Conservation (phyloP, 1,284 basidiomycete genomes). For the Cronartium quercuum region DNA sequence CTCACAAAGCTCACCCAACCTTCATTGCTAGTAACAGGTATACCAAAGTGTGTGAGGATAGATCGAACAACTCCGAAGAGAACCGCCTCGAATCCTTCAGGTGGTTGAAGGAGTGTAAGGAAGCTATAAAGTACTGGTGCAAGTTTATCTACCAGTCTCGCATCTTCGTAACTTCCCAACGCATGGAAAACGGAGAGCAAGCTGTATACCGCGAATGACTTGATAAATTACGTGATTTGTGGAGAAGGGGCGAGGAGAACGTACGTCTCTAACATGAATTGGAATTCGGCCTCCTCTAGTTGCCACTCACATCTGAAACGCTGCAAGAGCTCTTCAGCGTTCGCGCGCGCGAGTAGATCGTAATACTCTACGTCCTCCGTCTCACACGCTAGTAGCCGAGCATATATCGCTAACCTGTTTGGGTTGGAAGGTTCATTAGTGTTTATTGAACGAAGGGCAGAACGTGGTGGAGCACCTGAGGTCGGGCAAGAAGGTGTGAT, state of each 20-base stretch:
- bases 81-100: slow-evolving; percentile 3
- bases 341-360: background rate
- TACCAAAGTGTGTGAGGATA: slow-evolving; percentile 8
- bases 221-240: background rate
- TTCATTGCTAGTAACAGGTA: too few relatives aligned
- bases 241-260: background rate
- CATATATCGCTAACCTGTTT: too few relatives aligned
- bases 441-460: too few relatives aligned
- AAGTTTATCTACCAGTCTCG: slow-evolving; percentile 1
- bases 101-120: background rate
- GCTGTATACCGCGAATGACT: background rate
- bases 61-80: background rate
- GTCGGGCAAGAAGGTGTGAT: too few relatives aligned
- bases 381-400: too few relatives aligned
- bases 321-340: slow-evolving; percentile 10
- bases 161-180: background rate
- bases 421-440: too few relatives aligned
- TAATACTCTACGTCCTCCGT: too few relatives aligned
- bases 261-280: slow-evolving; percentile 18
- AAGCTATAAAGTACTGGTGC: slow-evolving; percentile 22
- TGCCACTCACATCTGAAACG: slow-evolving; percentile 19
- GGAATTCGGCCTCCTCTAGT: slow-evolving; percentile 8
- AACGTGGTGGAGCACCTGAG: too few relatives aligned
- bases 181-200: slow-evolving; percentile 16
- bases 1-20: too few relatives aligned